Conservation (phyloP, 169 alveolate genomes). For the Perkinsus olseni region DNA sequence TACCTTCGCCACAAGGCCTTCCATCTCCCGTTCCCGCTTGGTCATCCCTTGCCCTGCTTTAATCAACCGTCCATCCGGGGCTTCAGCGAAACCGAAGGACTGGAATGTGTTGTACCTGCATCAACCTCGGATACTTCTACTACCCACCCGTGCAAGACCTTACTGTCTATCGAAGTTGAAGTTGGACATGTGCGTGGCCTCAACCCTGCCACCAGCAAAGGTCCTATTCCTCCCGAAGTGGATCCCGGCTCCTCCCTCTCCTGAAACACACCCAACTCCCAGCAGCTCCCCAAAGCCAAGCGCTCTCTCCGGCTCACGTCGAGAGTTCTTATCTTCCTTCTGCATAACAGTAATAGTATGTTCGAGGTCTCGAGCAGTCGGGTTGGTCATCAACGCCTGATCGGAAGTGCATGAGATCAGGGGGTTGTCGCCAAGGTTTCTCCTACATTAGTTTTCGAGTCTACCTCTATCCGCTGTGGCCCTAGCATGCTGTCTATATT, state of each 20-base stretch:
- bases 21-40: background rate
- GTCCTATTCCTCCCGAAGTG: background rate
- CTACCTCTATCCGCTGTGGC: background rate
- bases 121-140: background rate
- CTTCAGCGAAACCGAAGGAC: background rate
- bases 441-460: background rate
- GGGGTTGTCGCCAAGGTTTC: background rate
- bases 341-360: background rate
- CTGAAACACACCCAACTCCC: background rate
- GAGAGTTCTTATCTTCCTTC: background rate
- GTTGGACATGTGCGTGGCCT: background rate
- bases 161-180: background rate
- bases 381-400: background rate
- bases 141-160: background rate
- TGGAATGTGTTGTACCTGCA: background rate
- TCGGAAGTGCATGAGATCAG: background rate
- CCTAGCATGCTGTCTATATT: background rate
- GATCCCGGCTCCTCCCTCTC: background rate
- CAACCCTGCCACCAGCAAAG: background rate
- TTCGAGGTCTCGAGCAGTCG: background rate
- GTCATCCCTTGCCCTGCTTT: background rate
- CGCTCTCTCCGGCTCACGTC: background rate
- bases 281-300: background rate
- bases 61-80: background rate
- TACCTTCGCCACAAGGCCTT: background rate